Evolutionary conservation across 225 moss, liverwort and hornwort species (phyloP).

Genomic region (Anthoceros angustus): DNA sequence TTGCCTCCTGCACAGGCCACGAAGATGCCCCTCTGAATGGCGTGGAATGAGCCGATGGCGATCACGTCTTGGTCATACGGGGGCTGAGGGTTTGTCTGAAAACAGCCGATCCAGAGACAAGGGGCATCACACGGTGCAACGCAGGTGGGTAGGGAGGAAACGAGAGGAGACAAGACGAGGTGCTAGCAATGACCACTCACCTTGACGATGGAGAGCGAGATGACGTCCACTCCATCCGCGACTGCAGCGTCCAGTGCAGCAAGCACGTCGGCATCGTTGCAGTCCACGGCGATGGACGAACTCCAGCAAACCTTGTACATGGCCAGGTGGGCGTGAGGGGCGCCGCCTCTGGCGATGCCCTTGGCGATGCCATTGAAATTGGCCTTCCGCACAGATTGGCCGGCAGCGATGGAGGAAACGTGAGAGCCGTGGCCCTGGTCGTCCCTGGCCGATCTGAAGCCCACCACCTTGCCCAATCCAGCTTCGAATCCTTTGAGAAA

Average conservation of each 20-base stretch:
- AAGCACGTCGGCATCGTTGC: constrained; percentile 53
- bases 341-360: constrained; percentile 60
- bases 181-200: constrained; percentile 19
- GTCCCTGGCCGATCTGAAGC: constrained; percentile 43
- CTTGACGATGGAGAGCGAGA: constrained; percentile 50
- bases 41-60: constrained; percentile 55
- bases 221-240: constrained; percentile 51
- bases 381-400: constrained; percentile 34
- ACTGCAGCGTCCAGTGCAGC: constrained; percentile 55
- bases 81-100: neutral
- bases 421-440: constrained; percentile 58
- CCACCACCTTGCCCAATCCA: constrained; percentile 3
- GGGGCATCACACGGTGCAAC: too few species aligned
- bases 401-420: constrained; percentile 53
- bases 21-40: constrained; percentile 38
- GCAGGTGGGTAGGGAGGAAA: too few species aligned
- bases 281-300: constrained; percentile 10
- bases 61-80: constrained; percentile 15
- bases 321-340: constrained; percentile 42
- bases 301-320: constrained; percentile 63
- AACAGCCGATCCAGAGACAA: neutral
- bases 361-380: constrained; percentile 43
- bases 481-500: neutral
- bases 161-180: constrained; percentile 8
- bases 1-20: constrained; percentile 53